Percentiles rank a stretch among this genome's conserved stretches.
phyloP scores from a whole-genome alignment of 2,329 filamentous ascomycete species.

The Boeremia lycopersici region DNA sequence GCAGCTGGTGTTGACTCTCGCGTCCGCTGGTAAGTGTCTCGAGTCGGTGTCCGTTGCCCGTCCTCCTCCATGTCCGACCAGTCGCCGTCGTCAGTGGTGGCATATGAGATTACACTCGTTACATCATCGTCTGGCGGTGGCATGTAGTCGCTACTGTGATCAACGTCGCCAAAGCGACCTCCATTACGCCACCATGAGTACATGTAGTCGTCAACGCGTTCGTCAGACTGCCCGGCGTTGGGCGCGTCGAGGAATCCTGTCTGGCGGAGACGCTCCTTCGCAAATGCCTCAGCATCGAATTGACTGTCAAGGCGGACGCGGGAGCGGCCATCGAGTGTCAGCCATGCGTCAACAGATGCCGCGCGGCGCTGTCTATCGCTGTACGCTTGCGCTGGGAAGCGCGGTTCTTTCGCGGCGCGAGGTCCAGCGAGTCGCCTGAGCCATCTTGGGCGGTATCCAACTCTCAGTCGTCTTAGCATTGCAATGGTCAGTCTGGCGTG shows the following conservation, averaged over 20 bases:
- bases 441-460: conserved; percentile 69
- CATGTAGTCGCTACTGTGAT: conserved; percentile 79
- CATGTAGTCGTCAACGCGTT: conserved; percentile 72
- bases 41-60: conserved; percentile 74
- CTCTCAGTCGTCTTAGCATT: conserved; percentile 63
- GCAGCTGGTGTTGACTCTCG: conserved; percentile 62
- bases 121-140: conserved; percentile 69
- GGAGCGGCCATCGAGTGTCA: conserved; percentile 33
- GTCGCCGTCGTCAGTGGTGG: conserved; percentile 52
- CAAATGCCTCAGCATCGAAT: conserved; percentile 81
- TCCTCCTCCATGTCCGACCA: conserved; percentile 51
- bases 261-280: conserved; percentile 65
- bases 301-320: conserved; percentile 26
- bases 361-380: conserved; percentile 10
- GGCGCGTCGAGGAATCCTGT: conserved; percentile 35
- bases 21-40: conserved; percentile 58
- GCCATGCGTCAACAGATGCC: conserved; percentile 26
- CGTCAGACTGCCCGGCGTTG: conserved; percentile 57
- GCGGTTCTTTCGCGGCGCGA: conserved; percentile 37
- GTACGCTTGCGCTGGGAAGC: conserved; percentile 3
- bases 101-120: conserved; percentile 79
- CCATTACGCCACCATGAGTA: conserved; percentile 86
- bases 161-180: conserved; percentile 82
- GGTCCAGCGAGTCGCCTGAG: conserved; percentile 59
- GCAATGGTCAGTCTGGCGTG: conserved; percentile 61